Conservation (phyloP, 768 basidiomycete genomes). For the Tricholoma saponaceum region DNA sequence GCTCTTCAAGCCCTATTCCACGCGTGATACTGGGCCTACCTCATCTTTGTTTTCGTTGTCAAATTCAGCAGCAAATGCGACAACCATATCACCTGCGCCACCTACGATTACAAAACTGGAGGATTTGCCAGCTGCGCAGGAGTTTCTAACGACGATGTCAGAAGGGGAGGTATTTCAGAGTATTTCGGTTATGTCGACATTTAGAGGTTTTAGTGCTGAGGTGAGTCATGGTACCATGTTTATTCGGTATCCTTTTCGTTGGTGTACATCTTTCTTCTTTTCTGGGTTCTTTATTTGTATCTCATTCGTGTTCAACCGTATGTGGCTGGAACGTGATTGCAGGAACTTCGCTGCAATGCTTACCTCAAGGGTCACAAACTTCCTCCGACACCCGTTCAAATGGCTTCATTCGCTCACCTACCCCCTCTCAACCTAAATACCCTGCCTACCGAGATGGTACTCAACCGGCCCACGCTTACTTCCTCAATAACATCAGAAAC, state of each 20-base stretch:
- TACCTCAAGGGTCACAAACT: constrained; percentile 33
- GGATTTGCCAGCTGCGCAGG: constrained; percentile 19
- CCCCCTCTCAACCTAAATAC: constrained; percentile 3
- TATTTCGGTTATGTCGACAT: constrained; percentile 34
- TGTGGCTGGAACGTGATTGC: neutral
- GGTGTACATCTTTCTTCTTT: neutral
- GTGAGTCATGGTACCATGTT: constrained; percentile 22
- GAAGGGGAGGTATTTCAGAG: constrained; percentile 28
- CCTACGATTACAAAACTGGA: constrained; percentile 3
- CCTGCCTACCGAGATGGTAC: neutral
- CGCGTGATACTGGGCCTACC: neutral
- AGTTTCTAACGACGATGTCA: constrained; percentile 9
- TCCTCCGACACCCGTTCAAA: constrained; percentile 22
- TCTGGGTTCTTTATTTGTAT: neutral
- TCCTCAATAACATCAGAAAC: constrained; percentile 22
- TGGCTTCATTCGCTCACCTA: constrained; percentile 19
- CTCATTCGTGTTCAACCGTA: constrained; percentile 6
- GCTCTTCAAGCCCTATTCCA: constrained; percentile 41
- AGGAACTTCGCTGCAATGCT: constrained; percentile 43
- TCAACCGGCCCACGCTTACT: constrained; percentile 4
- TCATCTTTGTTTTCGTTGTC: constrained; percentile 8
- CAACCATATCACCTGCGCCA: constrained; percentile 18
- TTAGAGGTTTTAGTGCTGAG: constrained; percentile 35
- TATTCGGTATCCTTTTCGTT: neutral
- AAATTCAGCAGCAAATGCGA: constrained; percentile 15